A percentile compares a stretch with the other conserved stretches of the same genome.
phyloP scores from a whole-genome alignment of 495 filamentous ascomycete genomes.

The Echria macrotheca region DNA sequence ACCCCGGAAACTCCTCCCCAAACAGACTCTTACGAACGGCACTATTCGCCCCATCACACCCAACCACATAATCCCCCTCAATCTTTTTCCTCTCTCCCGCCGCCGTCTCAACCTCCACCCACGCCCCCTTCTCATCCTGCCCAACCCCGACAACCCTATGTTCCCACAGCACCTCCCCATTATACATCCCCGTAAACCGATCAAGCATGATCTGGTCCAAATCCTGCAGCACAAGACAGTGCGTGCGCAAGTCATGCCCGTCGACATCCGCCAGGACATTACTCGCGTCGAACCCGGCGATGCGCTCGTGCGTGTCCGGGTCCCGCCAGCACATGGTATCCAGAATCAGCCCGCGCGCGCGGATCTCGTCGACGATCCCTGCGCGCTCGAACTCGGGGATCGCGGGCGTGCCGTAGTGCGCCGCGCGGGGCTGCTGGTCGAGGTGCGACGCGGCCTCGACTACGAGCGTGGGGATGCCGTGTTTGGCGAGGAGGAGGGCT shows the following conservation, averaged over 20 bases:
- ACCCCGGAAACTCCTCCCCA: constrained; percentile 54
- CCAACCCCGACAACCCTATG: constrained; percentile 45
- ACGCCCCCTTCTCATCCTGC: constrained; percentile 45
- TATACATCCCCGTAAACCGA: constrained; percentile 37
- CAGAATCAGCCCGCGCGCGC: constrained; percentile 42
- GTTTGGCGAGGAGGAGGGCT: constrained; percentile 48
- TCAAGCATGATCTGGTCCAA: constrained; percentile 42
- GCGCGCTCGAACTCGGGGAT: constrained; percentile 51
- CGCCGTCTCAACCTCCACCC: constrained; percentile 45
- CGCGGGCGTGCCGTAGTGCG: constrained; percentile 50
- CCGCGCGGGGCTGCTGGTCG: constrained; percentile 51
- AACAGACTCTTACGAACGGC: constrained; percentile 50
- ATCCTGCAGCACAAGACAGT: constrained; percentile 32
- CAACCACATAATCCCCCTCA: constrained; percentile 53
- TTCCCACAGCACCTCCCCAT: constrained; percentile 41
- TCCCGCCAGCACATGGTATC: constrained; percentile 49
- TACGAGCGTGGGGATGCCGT: constrained; percentile 49
- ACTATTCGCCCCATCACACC: constrained; percentile 56
- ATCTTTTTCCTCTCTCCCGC: constrained; percentile 33
- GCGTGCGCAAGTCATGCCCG: constrained; percentile 34
- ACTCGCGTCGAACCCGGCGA: constrained; percentile 27
- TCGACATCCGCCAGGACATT: constrained; percentile 24
- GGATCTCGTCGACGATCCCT: constrained; percentile 51
- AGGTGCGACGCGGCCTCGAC: constrained; percentile 47
- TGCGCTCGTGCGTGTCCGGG: constrained; percentile 30